A percentile compares a stretch with the other conserved stretches of the same genome.
phyloP scores from a whole-genome alignment of 2,329 filamentous ascomycete species.

The Pseudomassariella vexata region DNA sequence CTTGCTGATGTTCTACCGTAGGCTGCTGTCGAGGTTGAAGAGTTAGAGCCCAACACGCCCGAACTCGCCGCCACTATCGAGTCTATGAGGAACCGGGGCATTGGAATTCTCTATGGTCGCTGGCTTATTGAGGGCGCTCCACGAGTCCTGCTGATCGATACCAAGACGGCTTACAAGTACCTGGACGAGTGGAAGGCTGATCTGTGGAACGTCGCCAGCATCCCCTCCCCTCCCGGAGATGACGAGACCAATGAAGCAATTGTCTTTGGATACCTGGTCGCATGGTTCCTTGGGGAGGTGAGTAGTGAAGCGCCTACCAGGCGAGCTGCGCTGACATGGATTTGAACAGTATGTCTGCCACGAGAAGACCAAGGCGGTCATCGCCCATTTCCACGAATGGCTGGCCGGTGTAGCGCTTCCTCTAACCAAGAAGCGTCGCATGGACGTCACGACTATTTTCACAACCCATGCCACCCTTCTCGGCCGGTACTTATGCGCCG shows the following conservation, averaged over 20 bases:
- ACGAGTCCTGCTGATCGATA: slow-evolving; percentile 89
- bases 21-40: slow-evolving; percentile 97
- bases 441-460: slow-evolving; percentile 97
- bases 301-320: slow-evolving; percentile 16
- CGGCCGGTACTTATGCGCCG: slow-evolving; percentile 92
- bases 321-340: slow-evolving; percentile 8
- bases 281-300: slow-evolving; percentile 98
- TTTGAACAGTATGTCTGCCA: slow-evolving; percentile 75
- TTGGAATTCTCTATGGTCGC: slow-evolving; percentile 84
- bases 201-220: slow-evolving; percentile 86
- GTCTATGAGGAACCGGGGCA: slow-evolving; percentile 88
- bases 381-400: slow-evolving; percentile 99
- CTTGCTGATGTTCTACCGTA: slow-evolving; percentile 29
- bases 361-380: slow-evolving; percentile 85
- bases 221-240: slow-evolving; percentile 87
- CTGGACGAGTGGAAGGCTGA: slow-evolving; percentile 96
- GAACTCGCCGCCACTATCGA: slow-evolving; percentile 78
- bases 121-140: slow-evolving; percentile 98
- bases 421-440: slow-evolving; percentile 85
- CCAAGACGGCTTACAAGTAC: slow-evolving; percentile 84
- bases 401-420: slow-evolving; percentile 89
- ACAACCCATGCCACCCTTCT: slow-evolving; percentile 95
- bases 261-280: slow-evolving; percentile 93
- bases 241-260: slow-evolving; percentile 97
- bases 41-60: slow-evolving; percentile 76